Conservation (phyloP, 257 asterid genomes). For the Nicotiana sylvestris region DNA sequence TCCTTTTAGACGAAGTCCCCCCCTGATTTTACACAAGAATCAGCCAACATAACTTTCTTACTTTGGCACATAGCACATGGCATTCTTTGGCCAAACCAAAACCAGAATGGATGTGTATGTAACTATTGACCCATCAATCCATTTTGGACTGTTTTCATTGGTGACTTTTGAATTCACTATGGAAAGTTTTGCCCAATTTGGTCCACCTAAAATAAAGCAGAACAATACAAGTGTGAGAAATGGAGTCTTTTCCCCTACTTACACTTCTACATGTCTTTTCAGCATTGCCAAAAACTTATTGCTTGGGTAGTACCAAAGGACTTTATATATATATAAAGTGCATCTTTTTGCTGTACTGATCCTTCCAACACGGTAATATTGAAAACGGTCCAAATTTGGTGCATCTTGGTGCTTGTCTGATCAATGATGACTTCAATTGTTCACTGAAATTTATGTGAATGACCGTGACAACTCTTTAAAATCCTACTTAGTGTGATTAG, state of each 20-base stretch:
- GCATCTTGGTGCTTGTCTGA: no score
- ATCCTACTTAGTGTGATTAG: no score
- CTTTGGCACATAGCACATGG: constrained; percentile 12
- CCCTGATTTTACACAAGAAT: neutral
- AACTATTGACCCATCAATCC: neutral
- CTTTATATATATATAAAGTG: no score
- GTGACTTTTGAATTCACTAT: neutral
- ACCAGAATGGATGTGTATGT: constrained; percentile 1
- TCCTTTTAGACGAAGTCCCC: neutral
- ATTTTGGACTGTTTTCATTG: constrained; percentile 2
- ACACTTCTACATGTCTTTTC: neutral
- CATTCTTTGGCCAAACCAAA: neutral
- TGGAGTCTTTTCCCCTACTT: neutral
- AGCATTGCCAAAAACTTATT: neutral
- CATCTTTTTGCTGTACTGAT: no score
- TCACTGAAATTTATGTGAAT: no score
- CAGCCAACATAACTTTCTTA: neutral
- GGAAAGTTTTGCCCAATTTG: neutral
- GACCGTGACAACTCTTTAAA: no score
- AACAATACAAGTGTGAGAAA: neutral
- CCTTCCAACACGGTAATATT: no score
- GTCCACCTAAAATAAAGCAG: neutral
- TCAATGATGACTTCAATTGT: no score
- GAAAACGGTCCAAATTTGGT: no score
- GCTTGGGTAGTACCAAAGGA: neutral